Evolutionary conservation across 2,329 filamentous ascomycete species (phyloP), one percentile per base, ranked within the genome.

Genomic region (Xylaria sp.): DNA sequence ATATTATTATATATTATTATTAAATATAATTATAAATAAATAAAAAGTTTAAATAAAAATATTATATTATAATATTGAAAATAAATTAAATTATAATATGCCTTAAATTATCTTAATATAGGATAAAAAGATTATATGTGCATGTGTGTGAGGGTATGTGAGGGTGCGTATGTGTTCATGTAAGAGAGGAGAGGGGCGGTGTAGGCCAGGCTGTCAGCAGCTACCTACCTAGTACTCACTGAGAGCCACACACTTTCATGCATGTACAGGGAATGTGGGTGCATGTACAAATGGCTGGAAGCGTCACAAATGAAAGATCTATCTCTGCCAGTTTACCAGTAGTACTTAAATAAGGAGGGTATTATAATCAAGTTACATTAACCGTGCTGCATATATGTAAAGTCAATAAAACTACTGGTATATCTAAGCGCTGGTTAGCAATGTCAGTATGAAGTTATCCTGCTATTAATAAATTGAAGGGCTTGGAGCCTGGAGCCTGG

Each of bases 251-350:
- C 18, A 18, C 28, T 34, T 34, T 34, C 25, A 55, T 37, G 59
- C 48, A 57, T 44, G 28, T 50, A 28, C 18, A 50, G 23, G 39
- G 31, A 37, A 37, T 18, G 5, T 18, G 34, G 28, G 51, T 18
- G 12, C 31, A 52, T 2, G 28, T 28, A 52, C 20, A 31, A 31
- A 54, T n/a, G 44, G 44, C 20, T n/a, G n/a, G n/a, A 48, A 48
- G 44, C n/a, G 20, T 28, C 28, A 28, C 28, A 28, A 28, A 23
- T 28, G 9, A 15, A 6, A 20, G 18, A 46, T 25, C 10, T 15
- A 44, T 34, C 20, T 10, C 31, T 59, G 63, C 54, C 44, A 44
- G 23, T 31, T 65, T 52, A 31, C 44, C 46, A 23, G 46, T 57
- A 34, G 46, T 57, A 46, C 52, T 56, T 56, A 39, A 8, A n/a